Base-by-base conservation (phyloP, 371 early-diverging fungal genomes). In the Sporodiniella umbellata region DNA sequence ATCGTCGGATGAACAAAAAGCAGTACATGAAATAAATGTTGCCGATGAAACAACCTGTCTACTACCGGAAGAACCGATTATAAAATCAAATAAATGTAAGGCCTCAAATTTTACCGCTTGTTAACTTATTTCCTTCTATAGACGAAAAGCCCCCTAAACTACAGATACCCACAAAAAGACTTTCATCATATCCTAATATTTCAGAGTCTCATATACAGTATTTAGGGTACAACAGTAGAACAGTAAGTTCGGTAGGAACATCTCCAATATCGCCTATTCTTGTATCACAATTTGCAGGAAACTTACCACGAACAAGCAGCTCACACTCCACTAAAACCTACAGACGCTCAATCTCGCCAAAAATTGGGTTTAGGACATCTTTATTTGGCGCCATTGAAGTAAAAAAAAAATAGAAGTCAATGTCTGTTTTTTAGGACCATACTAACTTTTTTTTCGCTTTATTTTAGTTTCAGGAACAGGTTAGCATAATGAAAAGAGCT, bases 331-430 rank as follows among this genome's bases (percentile, higher is more conserved):
- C 49, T 23, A 49, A 51, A 57, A 18, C 57, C 6, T 53, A 66
- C 33, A 58, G 68, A 17, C 62, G 59, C 2, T 61, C 70, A 2
- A 72, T 72, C 60, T 67, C 72, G 3, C 76, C 76, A 21, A 67
- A 70, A 52, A 54, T 70, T 18, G 76, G 76, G 22, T 66, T 75
- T 14, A 46, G 76, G 51, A 65, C 76, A 33, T 75, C 76, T 23
- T 37, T 75, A 8, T 72, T 75, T 57, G 66, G 76, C 25, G 76
- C 76, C 11, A 72, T 75, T 25, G 76, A 75, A 60, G 74, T 74
- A 70, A 48, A 26, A 33, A 35, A 11, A 40, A 6, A 21, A 19
- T 8, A 19, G n/a, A 42, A 42, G n/a, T n/a, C n/a, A n/a, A n/a
- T n/a, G n/a, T n/a, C n/a, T 8, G 12, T 1, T 25, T 30, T 1